phyloP scores from a whole-genome alignment of 805 yeast genomes.

The Sungouiozyma ichnusensis region DNA sequence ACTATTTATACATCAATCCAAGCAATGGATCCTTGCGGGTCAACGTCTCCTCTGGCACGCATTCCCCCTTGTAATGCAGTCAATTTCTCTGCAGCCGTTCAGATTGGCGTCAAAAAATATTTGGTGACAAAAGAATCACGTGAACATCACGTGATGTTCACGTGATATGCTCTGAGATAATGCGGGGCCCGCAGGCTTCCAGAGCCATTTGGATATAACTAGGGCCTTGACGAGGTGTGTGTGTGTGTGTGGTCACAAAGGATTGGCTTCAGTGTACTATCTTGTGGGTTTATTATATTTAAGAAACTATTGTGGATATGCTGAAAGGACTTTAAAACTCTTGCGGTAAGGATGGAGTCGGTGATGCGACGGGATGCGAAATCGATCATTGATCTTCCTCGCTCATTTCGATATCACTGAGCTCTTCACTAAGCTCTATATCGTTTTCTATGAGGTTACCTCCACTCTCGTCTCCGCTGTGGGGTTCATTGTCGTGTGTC shows the following conservation, averaged over 20 bases:
- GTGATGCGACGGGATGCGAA: no score
- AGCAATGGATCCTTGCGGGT: neutral
- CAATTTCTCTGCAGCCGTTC: no score
- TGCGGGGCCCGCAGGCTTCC: no score
- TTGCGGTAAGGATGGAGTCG: neutral
- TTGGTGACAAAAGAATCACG: neutral
- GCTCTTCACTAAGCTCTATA: constrained; percentile 15
- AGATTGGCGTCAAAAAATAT: no score
- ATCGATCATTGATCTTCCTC: constrained; percentile 9
- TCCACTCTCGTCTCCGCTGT: constrained; percentile 7
- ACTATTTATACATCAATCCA: neutral
- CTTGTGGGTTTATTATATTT: neutral
- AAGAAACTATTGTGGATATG: neutral
- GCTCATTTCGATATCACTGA: constrained; percentile 25
- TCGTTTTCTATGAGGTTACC: constrained; percentile 10
- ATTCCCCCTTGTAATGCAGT: neutral
- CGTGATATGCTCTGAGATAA: no score
- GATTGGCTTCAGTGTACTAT: no score
- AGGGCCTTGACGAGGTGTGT: no score
- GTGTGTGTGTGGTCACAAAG: no score
- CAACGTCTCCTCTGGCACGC: neutral
- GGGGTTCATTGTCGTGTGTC: constrained; percentile 17
- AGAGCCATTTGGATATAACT: no score
- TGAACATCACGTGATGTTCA: neutral
- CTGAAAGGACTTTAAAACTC: no score